Base-by-base conservation (phyloP, 1,284 basidiomycete genomes). In the Chalciporus sp. region DNA sequence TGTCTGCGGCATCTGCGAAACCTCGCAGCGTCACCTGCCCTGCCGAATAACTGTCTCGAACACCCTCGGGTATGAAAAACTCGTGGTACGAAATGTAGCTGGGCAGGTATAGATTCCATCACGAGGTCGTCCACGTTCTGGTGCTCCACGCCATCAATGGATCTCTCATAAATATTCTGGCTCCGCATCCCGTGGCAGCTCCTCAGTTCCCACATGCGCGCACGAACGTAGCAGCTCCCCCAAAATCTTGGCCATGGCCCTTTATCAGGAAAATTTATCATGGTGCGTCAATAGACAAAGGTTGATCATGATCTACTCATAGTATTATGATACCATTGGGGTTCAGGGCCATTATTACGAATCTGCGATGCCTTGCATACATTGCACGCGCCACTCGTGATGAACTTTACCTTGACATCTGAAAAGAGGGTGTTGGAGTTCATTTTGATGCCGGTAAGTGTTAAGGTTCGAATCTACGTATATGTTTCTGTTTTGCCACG, bases 391-490 rank as follows among this genome's bases (percentile, higher is more conserved):
- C 73, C 71, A 23, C 73, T 59, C 23, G 23, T 23, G 23, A 23
- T 23, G 56, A 81, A 83, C 9, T 72, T 76, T 59, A 80, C 63
- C 37, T 76, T 80, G 17, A 31, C 4, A 29, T 47, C 23, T 28
- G 40, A 42, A 49, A 26, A 49, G 20, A 42, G 28, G 45, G 31
- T 49, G 31, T 46, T 47, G 52, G 31, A 49, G 27, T 54, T 39
- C 9, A 16, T 35, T 10, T 11, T n/a, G 1, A 17, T 12, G 49
- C 33, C 42, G 7, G 3, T 0, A 47, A n/a, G 20, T 23, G 80
- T 61, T 58, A 84, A 84, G 62, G 64, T 82, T 82, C n/a, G n/a
- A n/a, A n/a, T n/a, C n/a, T n/a, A n/a, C n/a, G n/a, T 8, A 73
- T 74, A 56, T 80, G 37, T 41, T 70, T 74, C 59, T 74, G 77